Base-by-base conservation (phyloP, 1,284 basidiomycete species). In the Gomphus bonarii region DNA sequence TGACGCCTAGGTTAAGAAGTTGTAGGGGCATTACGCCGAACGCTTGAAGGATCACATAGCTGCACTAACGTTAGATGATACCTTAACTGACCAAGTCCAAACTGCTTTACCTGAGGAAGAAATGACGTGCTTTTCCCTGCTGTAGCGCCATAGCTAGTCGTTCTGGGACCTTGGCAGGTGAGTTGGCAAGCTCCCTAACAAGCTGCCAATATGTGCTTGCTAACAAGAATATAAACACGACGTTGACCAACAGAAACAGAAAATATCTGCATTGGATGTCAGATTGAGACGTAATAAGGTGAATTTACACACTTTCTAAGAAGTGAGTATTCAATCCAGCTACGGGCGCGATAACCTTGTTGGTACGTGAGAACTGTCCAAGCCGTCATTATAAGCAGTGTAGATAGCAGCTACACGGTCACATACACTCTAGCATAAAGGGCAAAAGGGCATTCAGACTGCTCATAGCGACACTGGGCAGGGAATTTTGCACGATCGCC, bases 21-120 rank as follows among this genome's bases (percentile, higher is more conserved):
- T 98, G 95, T 18, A 98, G 70, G 3, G 95, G 97, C 86, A 97
- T 95, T 62, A 97, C 82, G 61, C 92, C 95, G 30, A 98, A 71
- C 0, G 87, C 91, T 79, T 97, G 92, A 11, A 98, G 79, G 63
- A 97, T 88, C 35, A 97, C 92, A 69, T 97, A 98, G 95, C 38
- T 98, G 73, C 76, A 97, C 97, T 97, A 68, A 95, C 88, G 65
- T 60, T 67, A 44, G 62, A 20, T 35, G 22, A 14, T 25, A 38
- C 36, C 28, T 51, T 50, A 3, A 20, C 20, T 38, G 38, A 22
- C 20, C 2, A 38, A 49, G 49, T 40, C 60, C 60, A 30, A 8
- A 20, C 20, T 25, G 12, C 52, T 66, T 63, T 61, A 81, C 82
- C 82, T 81, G 16, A 58, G 42, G 30, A 58, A 58, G 43, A 58